Evolutionary conservation across 331 rosid species (phyloP).

Genomic region (Quercus lobata): DNA sequence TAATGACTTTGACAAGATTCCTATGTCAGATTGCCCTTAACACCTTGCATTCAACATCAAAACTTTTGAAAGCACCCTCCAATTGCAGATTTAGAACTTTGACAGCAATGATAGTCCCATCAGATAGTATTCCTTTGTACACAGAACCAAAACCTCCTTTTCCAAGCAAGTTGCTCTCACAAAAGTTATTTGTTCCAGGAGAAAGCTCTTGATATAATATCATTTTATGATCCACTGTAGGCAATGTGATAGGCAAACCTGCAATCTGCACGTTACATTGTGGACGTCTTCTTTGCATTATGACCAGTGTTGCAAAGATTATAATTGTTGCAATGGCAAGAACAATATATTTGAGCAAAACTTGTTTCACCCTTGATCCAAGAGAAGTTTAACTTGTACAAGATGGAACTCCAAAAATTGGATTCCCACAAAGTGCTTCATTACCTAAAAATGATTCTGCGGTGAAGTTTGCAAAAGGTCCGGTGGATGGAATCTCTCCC

Average conservation of each 20-base stretch:
- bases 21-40: slow-evolving; percentile 24
- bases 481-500: background rate
- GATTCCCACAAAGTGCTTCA: background rate
- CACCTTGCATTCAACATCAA: slow-evolving; percentile 25
- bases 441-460: slow-evolving; percentile 9
- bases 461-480: slow-evolving; percentile 7
- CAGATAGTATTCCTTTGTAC: background rate
- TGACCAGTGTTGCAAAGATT: background rate
- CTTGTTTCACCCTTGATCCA: background rate
- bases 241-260: background rate
- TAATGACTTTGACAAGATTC: slow-evolving; percentile 23
- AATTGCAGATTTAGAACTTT: background rate
- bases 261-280: background rate
- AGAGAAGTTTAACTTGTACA: background rate
- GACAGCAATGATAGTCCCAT: background rate
- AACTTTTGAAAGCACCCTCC: slow-evolving; percentile 12
- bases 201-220: background rate
- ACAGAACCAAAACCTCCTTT: slow-evolving; percentile 6
- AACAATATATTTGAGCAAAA: slow-evolving; percentile 2
- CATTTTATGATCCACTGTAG: background rate
- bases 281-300: background rate
- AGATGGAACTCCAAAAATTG: background rate
- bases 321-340: background rate
- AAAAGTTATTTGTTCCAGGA: background rate
- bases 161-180: slow-evolving; percentile 6